Percentiles rank a stretch among this genome's conserved stretches.
Conservation (phyloP, 163 green algal genomes). For the Scenedesmus sp. region DNA sequence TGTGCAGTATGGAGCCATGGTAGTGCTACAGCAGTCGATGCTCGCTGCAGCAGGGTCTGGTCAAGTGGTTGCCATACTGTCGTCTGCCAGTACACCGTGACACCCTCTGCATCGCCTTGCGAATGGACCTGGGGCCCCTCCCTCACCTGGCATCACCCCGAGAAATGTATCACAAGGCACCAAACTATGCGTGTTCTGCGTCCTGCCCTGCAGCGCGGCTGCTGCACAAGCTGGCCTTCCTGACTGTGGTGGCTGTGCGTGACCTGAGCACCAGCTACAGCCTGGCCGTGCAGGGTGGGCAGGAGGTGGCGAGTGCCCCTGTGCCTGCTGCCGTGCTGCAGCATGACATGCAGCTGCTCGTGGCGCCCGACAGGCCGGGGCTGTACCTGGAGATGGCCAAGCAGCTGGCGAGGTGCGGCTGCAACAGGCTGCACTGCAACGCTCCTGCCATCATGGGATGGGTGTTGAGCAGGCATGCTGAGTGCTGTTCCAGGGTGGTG, state of each 20-base stretch:
- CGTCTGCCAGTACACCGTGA: too few relatives aligned
- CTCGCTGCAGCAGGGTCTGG: not conserved
- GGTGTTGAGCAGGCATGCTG: too few relatives aligned
- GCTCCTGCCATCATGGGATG: too few relatives aligned
- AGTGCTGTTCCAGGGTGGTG: too few relatives aligned
- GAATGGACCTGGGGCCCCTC: too few relatives aligned
- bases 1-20: not conserved
- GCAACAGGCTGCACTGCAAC: not conserved
- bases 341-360: slow-evolving; percentile 49
- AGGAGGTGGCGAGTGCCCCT: not conserved
- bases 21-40: not conserved
- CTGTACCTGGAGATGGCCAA: slow-evolving; percentile 24
- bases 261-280: slow-evolving; percentile 40
- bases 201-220: not conserved
- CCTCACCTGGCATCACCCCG: too few relatives aligned
- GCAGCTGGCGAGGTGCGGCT: slow-evolving; percentile 33
- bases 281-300: not conserved
- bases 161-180: too few relatives aligned
- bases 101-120: too few relatives aligned
- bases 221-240: slow-evolving; percentile 38
- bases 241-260: slow-evolving; percentile 43
- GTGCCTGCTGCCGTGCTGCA: slow-evolving; percentile 40
- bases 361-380: slow-evolving; percentile 23
- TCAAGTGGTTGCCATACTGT: too few relatives aligned
- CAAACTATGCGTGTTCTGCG: not conserved